Percentiles rank a stretch among this genome's conserved stretches.
These are phyloP conservation scores for Suhomyces chickasaworum DNA, from an alignment of 1,139 yeast species.

Conservation along the genomic window DNA sequence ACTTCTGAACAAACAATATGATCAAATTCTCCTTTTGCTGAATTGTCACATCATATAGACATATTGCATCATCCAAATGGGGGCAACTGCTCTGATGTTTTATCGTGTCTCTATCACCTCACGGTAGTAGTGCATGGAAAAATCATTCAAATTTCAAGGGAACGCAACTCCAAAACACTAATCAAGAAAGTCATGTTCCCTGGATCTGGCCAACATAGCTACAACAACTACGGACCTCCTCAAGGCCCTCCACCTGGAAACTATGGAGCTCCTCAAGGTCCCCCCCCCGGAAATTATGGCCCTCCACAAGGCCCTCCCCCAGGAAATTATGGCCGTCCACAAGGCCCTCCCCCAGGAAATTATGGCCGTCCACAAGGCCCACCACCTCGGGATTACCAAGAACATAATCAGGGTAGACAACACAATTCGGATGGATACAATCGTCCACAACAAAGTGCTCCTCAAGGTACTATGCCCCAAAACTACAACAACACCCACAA, in stretches of 20 bases:
- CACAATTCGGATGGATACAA: slow-evolving; percentile 6
- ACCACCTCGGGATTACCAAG: slow-evolving; percentile 12
- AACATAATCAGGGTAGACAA: slow-evolving; percentile 8
- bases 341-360: slow-evolving; percentile 14
- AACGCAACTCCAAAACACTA: not conserved
- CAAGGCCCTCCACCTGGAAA: slow-evolving; percentile 13
- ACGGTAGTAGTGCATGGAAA: slow-evolving; percentile 1
- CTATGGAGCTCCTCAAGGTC: slow-evolving; percentile 18
- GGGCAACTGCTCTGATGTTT: not conserved
- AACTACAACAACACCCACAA: slow-evolving; percentile 14
- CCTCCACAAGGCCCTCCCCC: slow-evolving; percentile 16
- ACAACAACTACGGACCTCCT: slow-evolving; percentile 15
- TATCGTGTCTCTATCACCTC: not conserved
- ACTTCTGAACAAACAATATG: too few relatives aligned
- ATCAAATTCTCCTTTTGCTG: too few relatives aligned
- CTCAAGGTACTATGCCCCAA: slow-evolving; percentile 14
- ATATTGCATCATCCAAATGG: too few relatives aligned
- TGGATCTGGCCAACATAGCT: slow-evolving; percentile 23
- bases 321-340: slow-evolving; percentile 18
- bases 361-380: slow-evolving; percentile 11
- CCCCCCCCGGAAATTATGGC: slow-evolving; percentile 13
- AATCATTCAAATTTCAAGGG: slow-evolving; percentile 4
- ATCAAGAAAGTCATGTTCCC: slow-evolving; percentile 24
- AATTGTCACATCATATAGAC: too few relatives aligned
- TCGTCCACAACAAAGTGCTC: slow-evolving; percentile 15